These are phyloP conservation scores for Gracilaria vermiculophylla DNA, from an alignment of 23 red algal species.

Conservation along the genomic window DNA sequence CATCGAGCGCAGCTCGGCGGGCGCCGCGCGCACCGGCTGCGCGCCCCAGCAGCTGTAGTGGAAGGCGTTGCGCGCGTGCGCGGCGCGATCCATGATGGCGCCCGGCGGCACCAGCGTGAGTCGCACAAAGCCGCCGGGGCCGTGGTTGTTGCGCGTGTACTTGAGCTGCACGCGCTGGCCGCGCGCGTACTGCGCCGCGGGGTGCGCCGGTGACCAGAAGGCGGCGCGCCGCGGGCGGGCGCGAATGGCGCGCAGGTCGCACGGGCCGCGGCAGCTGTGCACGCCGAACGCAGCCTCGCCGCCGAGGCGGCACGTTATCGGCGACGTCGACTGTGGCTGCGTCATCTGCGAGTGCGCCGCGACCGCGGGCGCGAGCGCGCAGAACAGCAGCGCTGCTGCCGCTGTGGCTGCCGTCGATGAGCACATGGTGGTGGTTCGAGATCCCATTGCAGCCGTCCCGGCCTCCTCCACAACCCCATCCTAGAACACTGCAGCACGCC, in stretches of 20 bases:
- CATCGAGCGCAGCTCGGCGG: not conserved
- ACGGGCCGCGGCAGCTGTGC: slow-evolving; percentile 24
- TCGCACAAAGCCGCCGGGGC: slow-evolving; percentile 63
- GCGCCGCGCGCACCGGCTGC: not conserved
- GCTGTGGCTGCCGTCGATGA: too few relatives aligned
- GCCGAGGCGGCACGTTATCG: slow-evolving; percentile 32
- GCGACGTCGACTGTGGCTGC: slow-evolving; percentile 37
- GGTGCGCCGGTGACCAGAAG: slow-evolving; percentile 20
- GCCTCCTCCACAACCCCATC: too few relatives aligned
- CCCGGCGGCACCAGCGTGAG: slow-evolving; percentile 25
- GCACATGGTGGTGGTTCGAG: too few relatives aligned
- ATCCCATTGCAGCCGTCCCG: too few relatives aligned
- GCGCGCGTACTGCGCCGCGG: slow-evolving; percentile 38
- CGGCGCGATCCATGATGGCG: not conserved
- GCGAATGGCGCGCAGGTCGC: slow-evolving; percentile 33
- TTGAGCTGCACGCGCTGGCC: slow-evolving; percentile 38
- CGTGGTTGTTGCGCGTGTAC: slow-evolving; percentile 73
- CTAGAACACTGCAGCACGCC: too few relatives aligned
- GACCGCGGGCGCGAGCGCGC: too few relatives aligned
- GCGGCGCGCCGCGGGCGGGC: not conserved
- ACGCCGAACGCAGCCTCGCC: slow-evolving; percentile 21
- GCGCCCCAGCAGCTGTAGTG: slow-evolving; percentile 82
- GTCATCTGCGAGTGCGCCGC: slow-evolving; percentile 69
- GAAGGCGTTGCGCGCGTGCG: slow-evolving; percentile 56
- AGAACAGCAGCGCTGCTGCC: too few relatives aligned